Conservation (phyloP, 805 yeast genomes). For the Pichia membranifaciens region DNA sequence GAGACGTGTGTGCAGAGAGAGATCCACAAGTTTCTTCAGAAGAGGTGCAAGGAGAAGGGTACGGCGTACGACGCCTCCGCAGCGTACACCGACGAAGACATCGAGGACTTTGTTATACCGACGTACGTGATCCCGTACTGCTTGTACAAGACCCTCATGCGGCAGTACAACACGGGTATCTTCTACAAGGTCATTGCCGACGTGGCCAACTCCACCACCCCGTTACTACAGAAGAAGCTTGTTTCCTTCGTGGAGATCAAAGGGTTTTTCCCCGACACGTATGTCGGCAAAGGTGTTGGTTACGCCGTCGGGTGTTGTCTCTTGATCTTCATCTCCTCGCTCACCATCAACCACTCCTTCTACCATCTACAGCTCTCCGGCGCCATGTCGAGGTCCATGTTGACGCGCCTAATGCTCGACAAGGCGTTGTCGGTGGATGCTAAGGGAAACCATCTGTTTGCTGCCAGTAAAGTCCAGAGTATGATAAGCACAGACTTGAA, state of each 20-base stretch:
- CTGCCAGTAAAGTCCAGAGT: slow-evolving; percentile 69
- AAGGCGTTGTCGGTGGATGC: slow-evolving; percentile 61
- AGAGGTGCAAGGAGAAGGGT: slow-evolving; percentile 11
- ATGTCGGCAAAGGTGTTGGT: slow-evolving; percentile 64
- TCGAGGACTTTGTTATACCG: slow-evolving; percentile 20
- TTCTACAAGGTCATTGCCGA: slow-evolving; percentile 40
- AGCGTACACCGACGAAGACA: slow-evolving; percentile 17
- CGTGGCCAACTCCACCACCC: slow-evolving; percentile 47
- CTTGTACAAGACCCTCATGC: slow-evolving; percentile 44
- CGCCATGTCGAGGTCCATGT: slow-evolving; percentile 60
- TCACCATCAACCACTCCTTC: slow-evolving; percentile 57
- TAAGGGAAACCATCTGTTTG: slow-evolving; percentile 54
- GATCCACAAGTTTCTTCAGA: background rate
- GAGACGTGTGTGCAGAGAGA: slow-evolving; percentile 26
- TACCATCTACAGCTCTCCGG: slow-evolving; percentile 58
- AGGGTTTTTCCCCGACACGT: slow-evolving; percentile 35
- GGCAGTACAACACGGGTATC: slow-evolving; percentile 38
- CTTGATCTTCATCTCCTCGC: slow-evolving; percentile 45
- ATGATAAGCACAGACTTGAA: slow-evolving; percentile 77
- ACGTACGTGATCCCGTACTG: slow-evolving; percentile 29
- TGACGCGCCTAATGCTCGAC: slow-evolving; percentile 61
- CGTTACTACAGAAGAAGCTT: slow-evolving; percentile 59
- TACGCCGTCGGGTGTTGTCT: slow-evolving; percentile 66
- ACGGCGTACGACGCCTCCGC: slow-evolving; percentile 19
- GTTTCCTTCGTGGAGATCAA: slow-evolving; percentile 55